phyloP scores from a whole-genome alignment of 129 eudicot genomes.

The Centrapalus pauciflorus region DNA sequence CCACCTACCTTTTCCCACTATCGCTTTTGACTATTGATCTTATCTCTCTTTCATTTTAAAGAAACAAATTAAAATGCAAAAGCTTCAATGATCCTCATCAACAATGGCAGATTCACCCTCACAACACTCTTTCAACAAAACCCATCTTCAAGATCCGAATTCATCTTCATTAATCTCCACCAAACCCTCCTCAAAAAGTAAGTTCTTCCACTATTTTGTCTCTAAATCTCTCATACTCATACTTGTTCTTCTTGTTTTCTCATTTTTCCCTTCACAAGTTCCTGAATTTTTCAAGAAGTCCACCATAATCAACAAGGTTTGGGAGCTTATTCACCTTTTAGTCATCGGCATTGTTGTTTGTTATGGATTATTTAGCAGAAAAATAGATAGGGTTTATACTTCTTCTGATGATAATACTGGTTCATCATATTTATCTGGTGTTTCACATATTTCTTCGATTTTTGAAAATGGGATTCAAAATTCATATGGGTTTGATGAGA shows the following conservation, averaged over 20 bases:
- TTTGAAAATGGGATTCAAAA: constrained; percentile 59
- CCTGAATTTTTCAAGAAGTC: constrained; percentile 50
- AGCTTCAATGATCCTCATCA: constrained; percentile 31
- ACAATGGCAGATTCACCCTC: constrained; percentile 35
- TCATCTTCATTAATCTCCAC: constrained; percentile 17
- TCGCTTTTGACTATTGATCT: constrained; percentile 6
- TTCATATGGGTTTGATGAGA: constrained; percentile 47
- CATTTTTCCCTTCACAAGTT: constrained; percentile 65
- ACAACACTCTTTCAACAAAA: constrained; percentile 20
- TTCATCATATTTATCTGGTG: constrained; percentile 37
- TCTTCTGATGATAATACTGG: constrained; percentile 11
- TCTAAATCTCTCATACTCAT: constrained; percentile 43
- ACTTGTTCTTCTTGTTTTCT: constrained; percentile 47
- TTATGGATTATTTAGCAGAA: constrained; percentile 71
- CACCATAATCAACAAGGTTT: constrained; percentile 34
- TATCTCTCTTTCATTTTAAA: constrained; percentile 27
- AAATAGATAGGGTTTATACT: constrained; percentile 12
- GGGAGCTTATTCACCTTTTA: constrained; percentile 77
- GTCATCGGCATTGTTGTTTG: constrained; percentile 70
- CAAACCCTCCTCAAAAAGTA: constrained; percentile 41
- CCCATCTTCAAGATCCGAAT: constrained; percentile 30
- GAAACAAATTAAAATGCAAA: constrained; percentile 16
- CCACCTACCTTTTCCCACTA: constrained; percentile 13
- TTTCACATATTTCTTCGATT: constrained; percentile 56
- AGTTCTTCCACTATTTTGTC: constrained; percentile 42